A percentile compares a stretch with the other conserved stretches of the same genome.
These are phyloP conservation scores for Phaeosphaeriaceae sp. DNA, from an alignment of 2,329 filamentous ascomycete genomes.

Conservation along the genomic window DNA sequence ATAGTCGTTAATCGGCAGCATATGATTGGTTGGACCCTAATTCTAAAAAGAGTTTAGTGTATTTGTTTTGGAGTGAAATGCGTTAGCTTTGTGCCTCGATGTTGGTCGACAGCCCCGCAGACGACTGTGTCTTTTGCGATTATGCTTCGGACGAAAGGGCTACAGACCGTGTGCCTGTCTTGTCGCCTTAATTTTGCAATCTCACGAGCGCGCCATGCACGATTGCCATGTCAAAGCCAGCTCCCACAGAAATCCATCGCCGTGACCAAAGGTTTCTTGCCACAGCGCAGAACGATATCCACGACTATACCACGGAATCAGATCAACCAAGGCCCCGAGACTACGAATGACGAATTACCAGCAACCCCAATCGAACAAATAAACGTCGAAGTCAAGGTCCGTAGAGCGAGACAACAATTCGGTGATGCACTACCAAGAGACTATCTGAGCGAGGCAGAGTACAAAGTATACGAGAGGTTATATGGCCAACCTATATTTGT, in stretches of 20 bases:
- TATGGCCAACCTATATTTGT: constrained; percentile 75
- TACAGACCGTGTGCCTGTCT: constrained; percentile 40
- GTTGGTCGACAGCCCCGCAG: constrained; percentile 10
- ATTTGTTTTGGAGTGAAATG: constrained; percentile 23
- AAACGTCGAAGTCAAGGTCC: constrained; percentile 68
- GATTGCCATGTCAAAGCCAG: constrained; percentile 23
- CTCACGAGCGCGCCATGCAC: constrained; percentile 33
- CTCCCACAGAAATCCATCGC: constrained; percentile 14
- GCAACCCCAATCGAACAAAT: constrained; percentile 27
- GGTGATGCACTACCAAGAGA: constrained; percentile 77
- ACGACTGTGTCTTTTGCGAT: constrained; percentile 15
- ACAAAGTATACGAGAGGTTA: constrained; percentile 75
- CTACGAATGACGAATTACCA: constrained; percentile 3
- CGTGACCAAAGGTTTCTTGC: constrained; percentile 9
- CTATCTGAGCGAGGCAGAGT: constrained; percentile 73
- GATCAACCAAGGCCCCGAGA: constrained; percentile 12
- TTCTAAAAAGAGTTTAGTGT: constrained; percentile 27
- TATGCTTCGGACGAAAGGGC: constrained; percentile 40
- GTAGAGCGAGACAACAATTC: constrained; percentile 75
- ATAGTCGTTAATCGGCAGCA: constrained; percentile 7
- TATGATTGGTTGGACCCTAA: constrained; percentile 28
- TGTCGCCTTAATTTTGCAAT: constrained; percentile 41
- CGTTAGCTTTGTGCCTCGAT: constrained; percentile 21
- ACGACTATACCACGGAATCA: constrained; percentile 22
- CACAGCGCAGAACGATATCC: constrained; percentile 31